phyloP scores from a whole-genome alignment of 768 basidiomycete species.

The Mycena epipterygia region DNA sequence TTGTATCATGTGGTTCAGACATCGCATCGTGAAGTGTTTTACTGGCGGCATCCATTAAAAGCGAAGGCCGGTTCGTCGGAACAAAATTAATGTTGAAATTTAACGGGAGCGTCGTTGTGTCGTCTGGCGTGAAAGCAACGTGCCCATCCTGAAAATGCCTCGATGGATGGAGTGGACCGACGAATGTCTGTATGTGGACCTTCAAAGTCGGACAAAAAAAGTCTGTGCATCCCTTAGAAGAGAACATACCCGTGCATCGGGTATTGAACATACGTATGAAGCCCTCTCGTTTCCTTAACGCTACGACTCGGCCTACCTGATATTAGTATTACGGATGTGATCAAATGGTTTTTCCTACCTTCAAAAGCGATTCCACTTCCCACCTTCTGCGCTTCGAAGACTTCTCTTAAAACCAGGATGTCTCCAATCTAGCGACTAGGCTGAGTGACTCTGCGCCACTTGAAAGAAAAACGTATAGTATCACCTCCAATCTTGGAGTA shows the following conservation, averaged over 20 bases:
- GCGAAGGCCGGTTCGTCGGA: conserved; percentile 57
- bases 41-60: conserved; percentile 59
- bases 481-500: conserved; percentile 58
- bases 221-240: conserved; percentile 43
- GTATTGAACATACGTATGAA: conserved; percentile 55
- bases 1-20: conserved; percentile 21
- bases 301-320: conserved; percentile 47
- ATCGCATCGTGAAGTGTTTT: conserved; percentile 45
- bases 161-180: conserved; percentile 35
- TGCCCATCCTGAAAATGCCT: conserved; percentile 13
- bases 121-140: conserved; percentile 49
- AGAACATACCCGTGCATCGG: background rate
- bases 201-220: conserved; percentile 57
- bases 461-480: too few relatives aligned
- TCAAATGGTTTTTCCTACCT: conserved; percentile 37
- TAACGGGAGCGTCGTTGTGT: conserved; percentile 55
- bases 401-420: conserved; percentile 59
- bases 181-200: conserved; percentile 54
- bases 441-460: too few relatives aligned
- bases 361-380: conserved; percentile 60
- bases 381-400: conserved; percentile 45
- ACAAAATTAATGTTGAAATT: conserved; percentile 64
- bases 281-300: conserved; percentile 61
- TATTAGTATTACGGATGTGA: background rate
- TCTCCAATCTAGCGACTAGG: too few relatives aligned